A percentile compares a stretch with the other conserved stretches of the same genome.
phyloP scores from a whole-genome alignment of 352 stramenopile genomes.

The Pythium rhizo-oryzae region DNA sequence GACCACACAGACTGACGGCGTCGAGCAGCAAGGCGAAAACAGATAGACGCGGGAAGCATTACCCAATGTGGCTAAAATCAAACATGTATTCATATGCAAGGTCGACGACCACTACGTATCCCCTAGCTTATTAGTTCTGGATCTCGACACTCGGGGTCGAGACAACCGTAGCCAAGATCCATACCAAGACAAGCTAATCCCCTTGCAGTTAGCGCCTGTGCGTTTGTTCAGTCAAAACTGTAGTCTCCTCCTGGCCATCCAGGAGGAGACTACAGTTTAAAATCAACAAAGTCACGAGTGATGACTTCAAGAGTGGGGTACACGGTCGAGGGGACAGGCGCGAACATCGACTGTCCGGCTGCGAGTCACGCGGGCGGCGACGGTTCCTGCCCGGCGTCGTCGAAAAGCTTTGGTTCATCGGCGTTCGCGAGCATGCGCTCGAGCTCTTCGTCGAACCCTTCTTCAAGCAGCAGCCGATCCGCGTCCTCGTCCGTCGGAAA shows the following conservation, averaged over 20 bases:
- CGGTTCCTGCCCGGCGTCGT: background rate
- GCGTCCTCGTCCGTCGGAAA: background rate
- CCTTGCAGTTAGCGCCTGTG: background rate
- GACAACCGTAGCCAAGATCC: too few relatives aligned
- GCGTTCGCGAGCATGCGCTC: too few relatives aligned
- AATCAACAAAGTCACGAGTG: background rate
- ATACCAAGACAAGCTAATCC: background rate
- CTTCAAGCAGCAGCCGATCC: background rate
- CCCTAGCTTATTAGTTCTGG: background rate
- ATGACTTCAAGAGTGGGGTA: background rate
- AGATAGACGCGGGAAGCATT: background rate
- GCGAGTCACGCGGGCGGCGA: conserved; percentile 5
- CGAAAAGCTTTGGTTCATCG: too few relatives aligned
- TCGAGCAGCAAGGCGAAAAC: background rate
- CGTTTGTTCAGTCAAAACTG: background rate
- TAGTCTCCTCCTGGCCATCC: conserved; percentile 8
- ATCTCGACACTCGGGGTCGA: background rate
- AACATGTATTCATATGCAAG: background rate
- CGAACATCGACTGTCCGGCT: background rate
- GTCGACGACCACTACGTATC: background rate
- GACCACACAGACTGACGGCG: background rate
- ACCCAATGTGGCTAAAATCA: background rate
- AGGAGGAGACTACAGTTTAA: conserved; percentile 9
- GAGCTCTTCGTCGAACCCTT: too few relatives aligned
- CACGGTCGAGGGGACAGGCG: background rate